These are phyloP conservation scores for Fragaria iinumae DNA, from an alignment of 306 rosid species.

Conservation along the genomic window DNA sequence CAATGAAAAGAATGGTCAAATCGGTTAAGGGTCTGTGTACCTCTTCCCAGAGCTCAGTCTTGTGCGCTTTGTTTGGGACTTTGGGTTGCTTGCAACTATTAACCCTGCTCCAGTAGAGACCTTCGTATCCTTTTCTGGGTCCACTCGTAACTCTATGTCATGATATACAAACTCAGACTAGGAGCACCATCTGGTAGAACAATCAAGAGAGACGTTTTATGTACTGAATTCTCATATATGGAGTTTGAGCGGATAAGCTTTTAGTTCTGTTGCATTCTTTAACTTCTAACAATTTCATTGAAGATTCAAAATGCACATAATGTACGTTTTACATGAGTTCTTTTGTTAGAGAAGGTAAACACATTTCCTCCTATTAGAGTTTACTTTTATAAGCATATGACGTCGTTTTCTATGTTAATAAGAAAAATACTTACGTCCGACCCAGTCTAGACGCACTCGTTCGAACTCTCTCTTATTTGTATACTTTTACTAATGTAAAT, in stretches of 20 bases:
- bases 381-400: not conserved
- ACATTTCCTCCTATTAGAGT: not conserved
- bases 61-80: not conserved
- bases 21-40: conserved; percentile 4
- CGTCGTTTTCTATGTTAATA: too few relatives aligned
- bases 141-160: not conserved
- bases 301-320: not conserved
- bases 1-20: not conserved
- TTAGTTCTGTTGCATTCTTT: not conserved
- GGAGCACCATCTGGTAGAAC: not conserved
- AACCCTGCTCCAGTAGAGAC: not conserved
- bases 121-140: not conserved
- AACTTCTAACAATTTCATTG: not conserved
- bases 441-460: too few relatives aligned
- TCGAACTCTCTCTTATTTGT: too few relatives aligned
- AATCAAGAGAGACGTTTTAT: not conserved
- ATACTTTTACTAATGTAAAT: too few relatives aligned
- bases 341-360: not conserved
- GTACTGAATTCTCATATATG: not conserved
- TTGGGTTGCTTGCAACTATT: not conserved
- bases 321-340: not conserved
- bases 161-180: not conserved
- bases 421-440: too few relatives aligned
- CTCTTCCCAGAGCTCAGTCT: conserved; percentile 9
- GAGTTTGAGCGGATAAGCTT: not conserved